Conservation (phyloP, 257 asterid genomes). For the Petunia axillaris region DNA sequence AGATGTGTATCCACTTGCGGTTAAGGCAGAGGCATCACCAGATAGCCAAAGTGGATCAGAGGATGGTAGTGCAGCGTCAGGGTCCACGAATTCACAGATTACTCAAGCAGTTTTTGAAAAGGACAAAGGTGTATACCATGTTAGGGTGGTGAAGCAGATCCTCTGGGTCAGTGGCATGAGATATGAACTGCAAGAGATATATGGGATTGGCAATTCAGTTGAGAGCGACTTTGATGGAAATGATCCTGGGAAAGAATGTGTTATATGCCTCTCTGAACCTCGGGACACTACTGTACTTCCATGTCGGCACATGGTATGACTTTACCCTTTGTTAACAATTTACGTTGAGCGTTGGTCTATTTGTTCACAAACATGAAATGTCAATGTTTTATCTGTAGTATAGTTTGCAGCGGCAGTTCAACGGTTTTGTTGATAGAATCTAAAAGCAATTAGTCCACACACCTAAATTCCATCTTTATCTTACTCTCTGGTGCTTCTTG, state of each 20-base stretch:
- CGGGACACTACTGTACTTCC: constrained; percentile 93
- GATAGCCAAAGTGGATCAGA: constrained; percentile 36
- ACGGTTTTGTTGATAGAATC: neutral
- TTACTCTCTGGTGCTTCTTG: neutral
- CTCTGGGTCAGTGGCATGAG: constrained; percentile 84
- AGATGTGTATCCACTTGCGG: constrained; percentile 77
- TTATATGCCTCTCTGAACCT: constrained; percentile 87
- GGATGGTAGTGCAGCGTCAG: constrained; percentile 41
- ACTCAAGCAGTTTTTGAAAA: constrained; percentile 85
- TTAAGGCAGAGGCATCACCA: constrained; percentile 76
- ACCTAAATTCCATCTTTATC: neutral
- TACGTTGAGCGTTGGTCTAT: neutral
- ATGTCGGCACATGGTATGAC: constrained; percentile 85
- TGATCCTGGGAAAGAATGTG: constrained; percentile 91
- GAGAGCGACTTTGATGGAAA: constrained; percentile 72
- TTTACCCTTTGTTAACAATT: constrained; percentile 17
- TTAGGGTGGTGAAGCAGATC: constrained; percentile 81
- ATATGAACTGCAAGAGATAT: constrained; percentile 85
- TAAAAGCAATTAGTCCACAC: neutral
- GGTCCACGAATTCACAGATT: constrained; percentile 67
- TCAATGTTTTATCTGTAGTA: neutral
- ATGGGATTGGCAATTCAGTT: constrained; percentile 76
- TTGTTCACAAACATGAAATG: neutral
- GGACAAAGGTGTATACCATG: constrained; percentile 72
- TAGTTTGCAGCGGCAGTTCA: neutral